phyloP scores from a whole-genome alignment of 2,329 filamentous ascomycete species.

The Stachybotrys elegans region DNA sequence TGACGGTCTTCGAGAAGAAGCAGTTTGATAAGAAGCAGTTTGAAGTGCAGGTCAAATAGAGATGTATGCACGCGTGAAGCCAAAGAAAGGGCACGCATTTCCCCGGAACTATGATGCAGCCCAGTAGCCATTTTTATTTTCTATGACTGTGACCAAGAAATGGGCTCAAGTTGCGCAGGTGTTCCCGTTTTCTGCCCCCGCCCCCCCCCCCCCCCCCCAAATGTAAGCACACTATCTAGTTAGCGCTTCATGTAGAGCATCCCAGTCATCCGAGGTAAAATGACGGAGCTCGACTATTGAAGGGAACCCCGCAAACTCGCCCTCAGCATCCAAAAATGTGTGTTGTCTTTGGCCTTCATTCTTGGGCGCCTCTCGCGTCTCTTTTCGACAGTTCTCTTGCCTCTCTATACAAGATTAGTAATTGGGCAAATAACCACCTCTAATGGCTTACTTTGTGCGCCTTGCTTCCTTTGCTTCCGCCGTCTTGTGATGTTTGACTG shows the following conservation, averaged over 20 bases:
- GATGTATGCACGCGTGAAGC: not conserved
- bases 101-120: no score
- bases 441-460: not conserved
- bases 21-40: not conserved
- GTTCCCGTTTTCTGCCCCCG: not conserved
- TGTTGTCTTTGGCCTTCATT: not conserved
- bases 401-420: not conserved
- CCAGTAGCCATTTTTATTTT: no score
- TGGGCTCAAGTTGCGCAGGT: not conserved
- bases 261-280: not conserved
- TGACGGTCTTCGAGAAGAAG: no score
- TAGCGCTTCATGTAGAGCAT: not conserved
- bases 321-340: not conserved
- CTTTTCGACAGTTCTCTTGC: not conserved
- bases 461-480: not conserved
- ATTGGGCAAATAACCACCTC: not conserved
- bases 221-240: not conserved
- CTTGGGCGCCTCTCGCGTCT: not conserved
- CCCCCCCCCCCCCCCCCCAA: not conserved
- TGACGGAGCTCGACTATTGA: not conserved
- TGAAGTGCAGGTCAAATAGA: not conserved
- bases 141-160: not conserved
- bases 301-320: not conserved
- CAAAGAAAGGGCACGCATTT: no score
- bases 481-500: not conserved